Conservation (phyloP, 257 asterid genomes). For the Plantago major region DNA sequence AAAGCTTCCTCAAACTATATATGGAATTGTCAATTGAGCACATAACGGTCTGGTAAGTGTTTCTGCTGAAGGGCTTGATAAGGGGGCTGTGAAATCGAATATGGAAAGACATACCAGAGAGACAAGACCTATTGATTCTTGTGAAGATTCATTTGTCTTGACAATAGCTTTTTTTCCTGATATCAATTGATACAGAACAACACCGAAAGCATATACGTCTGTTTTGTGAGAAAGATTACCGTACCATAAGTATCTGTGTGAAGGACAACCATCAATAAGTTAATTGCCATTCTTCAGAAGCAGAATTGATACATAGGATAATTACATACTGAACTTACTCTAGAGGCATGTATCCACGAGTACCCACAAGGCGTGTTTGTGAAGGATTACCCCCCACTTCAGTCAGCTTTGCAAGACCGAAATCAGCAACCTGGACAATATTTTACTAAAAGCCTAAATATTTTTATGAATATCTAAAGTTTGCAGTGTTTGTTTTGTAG, state of each 20-base stretch:
- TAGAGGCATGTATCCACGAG: constrained; percentile 86
- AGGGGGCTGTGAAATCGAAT: background rate
- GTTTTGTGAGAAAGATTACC: constrained; percentile 71
- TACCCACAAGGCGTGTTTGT: constrained; percentile 76
- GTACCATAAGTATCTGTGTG: constrained; percentile 62
- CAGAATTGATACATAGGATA: background rate
- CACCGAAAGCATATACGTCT: constrained; percentile 86
- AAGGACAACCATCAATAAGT: background rate
- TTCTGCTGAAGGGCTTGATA: background rate
- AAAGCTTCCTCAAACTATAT: constrained; percentile 69
- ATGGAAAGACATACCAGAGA: constrained; percentile 44
- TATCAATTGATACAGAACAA: constrained; percentile 66
- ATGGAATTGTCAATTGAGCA: background rate
- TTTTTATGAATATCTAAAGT: too few relatives aligned
- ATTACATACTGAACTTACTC: constrained; percentile 44
- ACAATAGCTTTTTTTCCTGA: constrained; percentile 71
- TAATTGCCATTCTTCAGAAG: background rate
- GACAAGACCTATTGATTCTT: constrained; percentile 68
- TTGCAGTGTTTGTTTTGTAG: too few relatives aligned
- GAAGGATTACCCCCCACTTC: constrained; percentile 67
- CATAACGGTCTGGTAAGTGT: background rate
- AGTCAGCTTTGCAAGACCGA: constrained; percentile 75
- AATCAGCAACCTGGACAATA: constrained; percentile 67
- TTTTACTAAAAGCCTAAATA: background rate
- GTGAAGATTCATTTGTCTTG: constrained; percentile 41